Evolutionary conservation across 495 filamentous ascomycete species (phyloP).

Genomic region (Penicillium daleae): DNA sequence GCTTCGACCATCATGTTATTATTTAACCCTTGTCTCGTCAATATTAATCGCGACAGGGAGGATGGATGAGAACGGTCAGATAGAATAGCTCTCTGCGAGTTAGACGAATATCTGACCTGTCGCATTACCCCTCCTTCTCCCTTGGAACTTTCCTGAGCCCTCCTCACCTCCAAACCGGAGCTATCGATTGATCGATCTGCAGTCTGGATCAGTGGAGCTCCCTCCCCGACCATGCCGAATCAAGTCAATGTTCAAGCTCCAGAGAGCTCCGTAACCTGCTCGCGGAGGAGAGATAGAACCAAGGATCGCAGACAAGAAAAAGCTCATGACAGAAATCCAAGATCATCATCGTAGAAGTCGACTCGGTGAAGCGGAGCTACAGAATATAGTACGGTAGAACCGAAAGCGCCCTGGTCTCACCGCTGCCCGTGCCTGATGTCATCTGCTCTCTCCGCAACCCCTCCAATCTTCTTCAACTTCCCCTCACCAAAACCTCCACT

Average conservation of each 20-base stretch:
- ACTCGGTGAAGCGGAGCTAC: background rate
- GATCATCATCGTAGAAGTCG: background rate
- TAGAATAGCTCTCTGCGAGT: background rate
- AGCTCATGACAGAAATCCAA: no score
- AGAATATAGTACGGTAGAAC: background rate
- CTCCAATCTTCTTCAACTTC: slow-evolving; percentile 15
- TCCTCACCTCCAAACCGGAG: background rate
- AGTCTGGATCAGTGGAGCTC: background rate
- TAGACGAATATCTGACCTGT: slow-evolving; percentile 3
- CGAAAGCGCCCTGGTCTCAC: background rate
- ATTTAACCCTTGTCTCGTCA: background rate
- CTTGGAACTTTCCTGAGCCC: background rate
- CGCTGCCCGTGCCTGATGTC: slow-evolving; percentile 14
- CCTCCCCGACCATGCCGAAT: background rate
- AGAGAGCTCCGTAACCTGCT: background rate
- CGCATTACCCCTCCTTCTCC: background rate
- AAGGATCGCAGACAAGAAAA: background rate
- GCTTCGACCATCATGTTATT: background rate
- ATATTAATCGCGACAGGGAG: background rate
- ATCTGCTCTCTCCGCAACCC: slow-evolving; percentile 16
- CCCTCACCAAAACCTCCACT: background rate
- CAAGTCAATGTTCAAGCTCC: background rate
- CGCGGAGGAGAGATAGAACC: background rate
- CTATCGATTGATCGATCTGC: slow-evolving; percentile 6
- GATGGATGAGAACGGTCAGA: background rate